Base-by-base conservation (phyloP, 352 stramenopile genomes). In the Peronospora tabacina region DNA sequence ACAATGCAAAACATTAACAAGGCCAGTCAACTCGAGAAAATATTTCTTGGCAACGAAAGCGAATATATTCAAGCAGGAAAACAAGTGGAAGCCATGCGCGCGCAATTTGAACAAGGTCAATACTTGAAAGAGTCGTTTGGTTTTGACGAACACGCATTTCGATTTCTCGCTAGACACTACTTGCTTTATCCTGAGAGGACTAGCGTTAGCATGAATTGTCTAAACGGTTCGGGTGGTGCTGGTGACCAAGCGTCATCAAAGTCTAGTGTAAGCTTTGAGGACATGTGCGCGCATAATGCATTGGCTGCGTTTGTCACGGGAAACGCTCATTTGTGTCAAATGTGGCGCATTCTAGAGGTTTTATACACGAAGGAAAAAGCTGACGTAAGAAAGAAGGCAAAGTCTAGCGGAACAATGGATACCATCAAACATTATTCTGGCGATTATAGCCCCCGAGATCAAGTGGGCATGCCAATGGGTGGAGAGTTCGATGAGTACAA, bases 291-390 rank as follows among this genome's bases (percentile, higher is more conserved):
- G 0, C 78, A 90, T 62, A 94, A 94, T 30, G 83, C 83, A 8
- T 68, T 90, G 30, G 83, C 77, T 13, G 72, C 81, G 8, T 82
- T 87, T 41, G 75, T 89, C 22, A 75, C 80, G 0, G 78, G 78
- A 2, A 87, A 89, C 43, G 43, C 70, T 5, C 76, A 90, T 38
- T 45, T 91, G 39, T 86, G 76, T 24, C 80, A 90, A 20, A 94
- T 90, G 77, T 94, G 83, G 83, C 82, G 80, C 7, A 89, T 94
- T 44, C 52, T 94, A 7, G 70, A 92, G 9, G 73, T 94, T 15
- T 45, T 94, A 11, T 91, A 78, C 35, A 56, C 58, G n/a, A 69
- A 79, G 15, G 61, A 75, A 28, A 56, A 65, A 26, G 49, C 49
- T 28, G 54, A 65, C 24, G 33, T 44, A 0, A 13, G 15, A 6